Evolutionary conservation across 805 yeast genomes (phyloP), one percentile per base, ranked within the genome.

Genomic region (Myxozyma mucilagina): DNA sequence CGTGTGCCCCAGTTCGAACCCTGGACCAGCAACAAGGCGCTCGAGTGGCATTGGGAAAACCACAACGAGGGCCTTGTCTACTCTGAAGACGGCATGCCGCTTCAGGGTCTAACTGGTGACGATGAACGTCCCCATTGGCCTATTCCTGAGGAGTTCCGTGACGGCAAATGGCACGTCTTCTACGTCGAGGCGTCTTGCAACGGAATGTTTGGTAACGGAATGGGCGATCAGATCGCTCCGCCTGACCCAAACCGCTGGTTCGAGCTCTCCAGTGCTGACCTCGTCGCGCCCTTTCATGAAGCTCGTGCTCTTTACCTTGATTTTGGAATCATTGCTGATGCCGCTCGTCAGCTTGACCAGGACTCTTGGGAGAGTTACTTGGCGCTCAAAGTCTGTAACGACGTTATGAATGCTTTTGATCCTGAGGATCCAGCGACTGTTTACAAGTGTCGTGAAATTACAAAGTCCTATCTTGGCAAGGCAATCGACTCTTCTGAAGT

Each of bases 181-280:
- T 94, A 89, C 73, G 76, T 94, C 57, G 99, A 93, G 73, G 86
- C 90, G 71, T 89, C 94, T 11, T 93, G 97, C 72, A 94, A 93
- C 75, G 96, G 96, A 16, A 93, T 93, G 94, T 90, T 88, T 73
- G 97, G 97, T 11, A 82, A 84, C 64, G 87, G 88, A 47, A 73
- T 77, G 45, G 81, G 82, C 36, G 79, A 76, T 53, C 71, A 69
- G 49, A 88, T 87, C 32, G 78, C 78, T 59, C 89, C 89, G 3
- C 90, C 91, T 0, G 86, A 87, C 68, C 84, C 85, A 24, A 85
- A 89, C 73, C 79, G 89, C 60, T 85, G 81, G 72, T 94, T 92
- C 74, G 74, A 81, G 34, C 78, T 94, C 60, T 76, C 77, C 61
- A 76, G 75, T 47, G 94, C 94, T 13, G 97, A 92, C 72, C 76